Base-by-base conservation (phyloP, 2,329 filamentous ascomycete species). In the Fonsecaea nubica region DNA sequence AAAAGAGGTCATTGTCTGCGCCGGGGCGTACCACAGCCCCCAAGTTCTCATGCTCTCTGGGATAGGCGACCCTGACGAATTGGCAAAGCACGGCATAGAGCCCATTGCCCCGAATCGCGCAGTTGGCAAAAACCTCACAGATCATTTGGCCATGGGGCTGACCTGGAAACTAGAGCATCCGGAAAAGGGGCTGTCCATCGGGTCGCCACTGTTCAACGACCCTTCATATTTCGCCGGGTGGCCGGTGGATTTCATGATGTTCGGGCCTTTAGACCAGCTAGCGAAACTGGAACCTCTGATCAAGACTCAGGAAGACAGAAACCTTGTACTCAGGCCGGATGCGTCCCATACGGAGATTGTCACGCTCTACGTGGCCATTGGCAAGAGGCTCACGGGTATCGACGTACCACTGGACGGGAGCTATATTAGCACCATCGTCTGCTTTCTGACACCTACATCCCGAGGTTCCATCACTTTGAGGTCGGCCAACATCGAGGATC, bases 391-490 rank as follows among this genome's bases (percentile, higher is more conserved):
- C 35, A 48, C 56, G 21, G 64, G 55, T n/a, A 21, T 50, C 5
- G 60, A 66, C 12, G 59, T 60, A 7, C 52, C 64, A 18, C 40
- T 60, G 18, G 59, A 66, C 30, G 64, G 64, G 15, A 63, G 48
- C 55, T 61, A 66, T 38, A 59, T 63, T 48, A 66, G 42, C 30
- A 54, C 59, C 13, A 12, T 63, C 36, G 55, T 33, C 30, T 48
- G 36, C 4, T 62, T 45, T 52, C 30, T 66, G 2, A 48, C 64
- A 4, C 35, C 84, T 0, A 84, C 84, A 38, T 82, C 82, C 0
- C 75, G 77, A 7, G 84, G 84, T 0, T 81, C 77, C 1, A 76
- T 85, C 8, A 84, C 86, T 63, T 78, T 85, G 56, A 57, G 45
- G 9, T 72, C 69, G 6, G 57, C 68, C 5, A 74, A 76, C 2